Evolutionary conservation across 208 protist genomes (phyloP).

Genomic region (Endotrypanum monterogeii): DNA sequence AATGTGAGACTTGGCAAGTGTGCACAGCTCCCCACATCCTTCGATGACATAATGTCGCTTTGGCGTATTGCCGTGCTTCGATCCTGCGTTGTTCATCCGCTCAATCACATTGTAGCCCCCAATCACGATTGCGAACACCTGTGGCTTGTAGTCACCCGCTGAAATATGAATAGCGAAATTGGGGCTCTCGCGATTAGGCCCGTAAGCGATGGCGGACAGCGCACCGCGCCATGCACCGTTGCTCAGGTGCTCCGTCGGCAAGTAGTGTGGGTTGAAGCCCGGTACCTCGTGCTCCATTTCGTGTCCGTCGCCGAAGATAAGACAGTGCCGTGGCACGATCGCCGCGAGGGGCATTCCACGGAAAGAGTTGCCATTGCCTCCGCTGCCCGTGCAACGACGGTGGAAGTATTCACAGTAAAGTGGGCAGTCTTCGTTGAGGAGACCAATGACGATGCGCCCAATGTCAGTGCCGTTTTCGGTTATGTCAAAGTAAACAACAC

Average conservation of each 20-base stretch:
- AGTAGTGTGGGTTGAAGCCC: slow-evolving; percentile 70
- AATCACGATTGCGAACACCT: slow-evolving; percentile 87
- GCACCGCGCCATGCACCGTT: slow-evolving; percentile 78
- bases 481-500: slow-evolving; percentile 89
- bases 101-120: slow-evolving; percentile 89
- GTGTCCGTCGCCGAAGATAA: slow-evolving; percentile 85
- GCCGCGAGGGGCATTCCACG: slow-evolving; percentile 77
- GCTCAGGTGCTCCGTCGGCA: slow-evolving; percentile 76
- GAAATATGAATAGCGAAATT: slow-evolving; percentile 89
- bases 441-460: slow-evolving; percentile 83
- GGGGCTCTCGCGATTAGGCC: slow-evolving; percentile 72
- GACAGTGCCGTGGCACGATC: slow-evolving; percentile 71
- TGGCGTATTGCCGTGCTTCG: slow-evolving; percentile 81
- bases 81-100: slow-evolving; percentile 79
- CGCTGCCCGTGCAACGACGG: slow-evolving; percentile 77
- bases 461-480: slow-evolving; percentile 83
- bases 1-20: slow-evolving; percentile 83
- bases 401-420: slow-evolving; percentile 93
- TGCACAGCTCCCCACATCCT: slow-evolving; percentile 88
- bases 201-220: slow-evolving; percentile 82
- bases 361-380: slow-evolving; percentile 74
- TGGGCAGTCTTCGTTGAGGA: slow-evolving; percentile 86
- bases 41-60: slow-evolving; percentile 75
- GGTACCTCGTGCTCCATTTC: slow-evolving; percentile 80
- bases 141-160: slow-evolving; percentile 76